Evolutionary conservation across 306 rosid genomes (phyloP).

Genomic region (Sechiopsis laciniata): DNA sequence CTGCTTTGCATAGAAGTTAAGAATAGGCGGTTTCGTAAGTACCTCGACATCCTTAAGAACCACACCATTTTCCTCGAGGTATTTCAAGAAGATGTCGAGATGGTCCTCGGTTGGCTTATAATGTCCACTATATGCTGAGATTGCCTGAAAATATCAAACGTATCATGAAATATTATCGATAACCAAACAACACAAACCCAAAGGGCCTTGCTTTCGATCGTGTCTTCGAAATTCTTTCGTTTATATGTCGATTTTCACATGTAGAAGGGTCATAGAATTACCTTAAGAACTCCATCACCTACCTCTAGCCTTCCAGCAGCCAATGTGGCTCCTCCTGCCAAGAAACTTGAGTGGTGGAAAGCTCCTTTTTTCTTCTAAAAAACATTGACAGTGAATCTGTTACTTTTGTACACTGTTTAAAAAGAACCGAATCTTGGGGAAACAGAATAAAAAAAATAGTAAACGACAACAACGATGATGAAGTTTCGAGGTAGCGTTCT

Average conservation of each 20-base stretch:
- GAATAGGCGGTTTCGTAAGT: constrained; percentile 1
- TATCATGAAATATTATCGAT: neutral
- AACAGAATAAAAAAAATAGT: no score
- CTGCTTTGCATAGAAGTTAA: neutral
- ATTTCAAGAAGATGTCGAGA: constrained; percentile 50
- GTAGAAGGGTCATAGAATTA: neutral
- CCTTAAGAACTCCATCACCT: no score
- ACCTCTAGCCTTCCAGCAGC: no score
- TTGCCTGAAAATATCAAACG: constrained; percentile 51
- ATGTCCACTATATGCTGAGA: constrained; percentile 94
- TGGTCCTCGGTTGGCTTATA: constrained; percentile 79
- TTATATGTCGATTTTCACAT: neutral
- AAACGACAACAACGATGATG: neutral
- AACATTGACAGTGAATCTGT: neutral
- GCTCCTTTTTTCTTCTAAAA: no score
- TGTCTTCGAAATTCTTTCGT: neutral
- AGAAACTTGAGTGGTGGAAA: no score
- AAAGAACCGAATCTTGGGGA: neutral
- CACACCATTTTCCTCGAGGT: constrained; percentile 70
- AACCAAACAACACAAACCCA: neutral
- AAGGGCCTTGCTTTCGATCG: neutral
- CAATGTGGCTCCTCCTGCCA: no score
- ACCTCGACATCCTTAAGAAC: constrained; percentile 71
- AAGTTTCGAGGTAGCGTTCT: constrained; percentile 24
- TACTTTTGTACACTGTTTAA: neutral